Evolutionary conservation across 225 moss, liverwort and hornwort species (phyloP).

Genomic region (Takakia lepidozioides): DNA sequence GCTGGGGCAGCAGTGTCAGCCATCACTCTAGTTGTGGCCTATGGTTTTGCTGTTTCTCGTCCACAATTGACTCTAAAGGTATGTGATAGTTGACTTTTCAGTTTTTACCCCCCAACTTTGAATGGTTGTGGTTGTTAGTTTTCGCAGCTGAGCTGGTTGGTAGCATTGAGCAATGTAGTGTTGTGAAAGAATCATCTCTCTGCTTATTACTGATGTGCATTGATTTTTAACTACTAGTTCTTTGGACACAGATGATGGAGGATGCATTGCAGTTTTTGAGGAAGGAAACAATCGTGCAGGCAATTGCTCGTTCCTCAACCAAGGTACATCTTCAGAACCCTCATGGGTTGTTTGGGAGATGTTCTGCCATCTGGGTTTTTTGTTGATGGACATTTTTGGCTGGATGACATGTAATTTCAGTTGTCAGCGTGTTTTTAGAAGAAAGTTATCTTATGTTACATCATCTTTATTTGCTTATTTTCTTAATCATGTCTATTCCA

Average conservation of each 20-base stretch:
- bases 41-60: conserved; percentile 94
- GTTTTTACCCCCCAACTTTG: not conserved
- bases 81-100: not conserved
- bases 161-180: no score
- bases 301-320: conserved; percentile 92
- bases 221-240: no score
- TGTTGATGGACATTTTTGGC: no score
- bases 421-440: no score
- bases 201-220: no score
- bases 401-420: no score
- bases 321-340: conserved; percentile 88
- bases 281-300: conserved; percentile 96
- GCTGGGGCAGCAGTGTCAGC: conserved; percentile 98
- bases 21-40: conserved; percentile 88
- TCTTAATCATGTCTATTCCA: no score
- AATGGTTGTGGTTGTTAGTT: not conserved
- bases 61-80: conserved; percentile 94
- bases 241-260: conserved; percentile 73
- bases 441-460: no score
- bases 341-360: conserved; percentile 95
- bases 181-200: no score
- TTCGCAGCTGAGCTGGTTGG: no score
- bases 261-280: conserved; percentile 86
- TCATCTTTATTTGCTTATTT: no score
- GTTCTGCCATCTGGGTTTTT: no score